Conservation (phyloP, 768 basidiomycete genomes). For the Termitomyces sp. region DNA sequence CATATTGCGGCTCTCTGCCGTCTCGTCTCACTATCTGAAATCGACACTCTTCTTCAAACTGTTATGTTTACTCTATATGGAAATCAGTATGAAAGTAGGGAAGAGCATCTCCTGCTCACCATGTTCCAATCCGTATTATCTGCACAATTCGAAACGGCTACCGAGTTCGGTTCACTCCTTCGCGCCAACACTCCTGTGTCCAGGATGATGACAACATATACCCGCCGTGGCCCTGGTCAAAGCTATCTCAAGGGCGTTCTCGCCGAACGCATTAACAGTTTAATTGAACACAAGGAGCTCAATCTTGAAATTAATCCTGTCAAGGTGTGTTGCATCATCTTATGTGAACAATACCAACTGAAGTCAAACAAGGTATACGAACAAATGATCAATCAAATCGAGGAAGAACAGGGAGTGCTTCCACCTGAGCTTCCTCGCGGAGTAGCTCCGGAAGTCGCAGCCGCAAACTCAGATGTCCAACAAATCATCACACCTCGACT, state of each 20-base stretch:
- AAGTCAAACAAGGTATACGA: constrained; percentile 76
- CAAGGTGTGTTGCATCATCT: constrained; percentile 53
- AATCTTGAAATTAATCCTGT: constrained; percentile 99
- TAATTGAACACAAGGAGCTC: constrained; percentile 99
- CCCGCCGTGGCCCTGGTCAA: constrained; percentile 96
- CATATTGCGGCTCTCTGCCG: constrained; percentile 96
- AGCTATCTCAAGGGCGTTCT: constrained; percentile 97
- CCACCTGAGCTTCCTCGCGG: constrained; percentile 90
- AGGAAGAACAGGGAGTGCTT: constrained; percentile 91
- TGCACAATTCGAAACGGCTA: constrained; percentile 98
- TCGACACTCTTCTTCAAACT: constrained; percentile 97
- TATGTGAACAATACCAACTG: neutral
- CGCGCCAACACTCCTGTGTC: constrained; percentile 99
- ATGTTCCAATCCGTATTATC: constrained; percentile 99
- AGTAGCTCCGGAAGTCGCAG: constrained; percentile 91
- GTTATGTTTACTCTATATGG: constrained; percentile 99
- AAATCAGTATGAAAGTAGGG: constrained; percentile 97
- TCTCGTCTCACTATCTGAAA: constrained; percentile 92
- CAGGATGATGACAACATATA: constrained; percentile 99
- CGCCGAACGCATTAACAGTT: constrained; percentile 95
- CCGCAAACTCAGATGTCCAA: constrained; percentile 92
- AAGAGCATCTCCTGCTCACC: constrained; percentile 95
- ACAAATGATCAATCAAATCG: constrained; percentile 99
- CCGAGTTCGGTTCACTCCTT: constrained; percentile 97
- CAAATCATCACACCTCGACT: constrained; percentile 96